Conservation (phyloP, 2,329 filamentous ascomycete genomes). For the Ceratocystis diversiconidia region DNA sequence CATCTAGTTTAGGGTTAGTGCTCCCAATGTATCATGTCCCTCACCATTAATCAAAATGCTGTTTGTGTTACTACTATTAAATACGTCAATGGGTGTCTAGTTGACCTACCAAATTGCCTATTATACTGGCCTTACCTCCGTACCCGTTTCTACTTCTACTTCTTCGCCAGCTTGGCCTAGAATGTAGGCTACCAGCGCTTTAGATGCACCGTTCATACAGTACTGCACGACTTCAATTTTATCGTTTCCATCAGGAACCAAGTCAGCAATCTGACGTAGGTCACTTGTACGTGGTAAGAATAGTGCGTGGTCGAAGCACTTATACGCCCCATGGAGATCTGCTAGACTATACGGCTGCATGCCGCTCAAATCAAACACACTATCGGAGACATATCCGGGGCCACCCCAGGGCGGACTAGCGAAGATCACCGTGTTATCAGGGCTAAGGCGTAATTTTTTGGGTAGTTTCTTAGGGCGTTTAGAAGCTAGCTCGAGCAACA, state of each 20-base stretch:
- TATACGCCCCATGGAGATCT: conserved; percentile 49
- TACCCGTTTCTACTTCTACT: not conserved
- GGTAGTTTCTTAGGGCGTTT: conserved; percentile 26
- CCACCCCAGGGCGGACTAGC: conserved; percentile 49
- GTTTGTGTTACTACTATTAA: not conserved
- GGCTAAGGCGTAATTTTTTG: conserved; percentile 29
- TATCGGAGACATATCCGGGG: conserved; percentile 39
- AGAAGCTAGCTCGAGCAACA: conserved; percentile 23
- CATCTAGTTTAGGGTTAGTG: not conserved
- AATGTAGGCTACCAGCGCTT: conserved; percentile 56
- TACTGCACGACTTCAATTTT: conserved; percentile 75
- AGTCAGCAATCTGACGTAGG: conserved; percentile 57
- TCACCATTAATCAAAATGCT: not conserved
- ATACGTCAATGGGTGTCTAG: not conserved
- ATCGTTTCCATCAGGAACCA: conserved; percentile 30
- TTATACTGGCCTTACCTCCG: not conserved
- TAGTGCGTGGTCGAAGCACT: conserved; percentile 48
- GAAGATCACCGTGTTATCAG: conserved; percentile 35
- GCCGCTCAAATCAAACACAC: conserved; percentile 66
- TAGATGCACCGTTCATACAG: conserved; percentile 79
- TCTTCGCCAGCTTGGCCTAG: conserved; percentile 24
- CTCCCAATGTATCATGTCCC: not conserved
- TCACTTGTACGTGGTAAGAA: conserved; percentile 80
- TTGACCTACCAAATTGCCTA: not conserved
- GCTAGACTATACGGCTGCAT: conserved; percentile 79